Evolutionary conservation across 805 yeast genomes (phyloP).

Genomic region (Saccharomycodes ludwigii): DNA sequence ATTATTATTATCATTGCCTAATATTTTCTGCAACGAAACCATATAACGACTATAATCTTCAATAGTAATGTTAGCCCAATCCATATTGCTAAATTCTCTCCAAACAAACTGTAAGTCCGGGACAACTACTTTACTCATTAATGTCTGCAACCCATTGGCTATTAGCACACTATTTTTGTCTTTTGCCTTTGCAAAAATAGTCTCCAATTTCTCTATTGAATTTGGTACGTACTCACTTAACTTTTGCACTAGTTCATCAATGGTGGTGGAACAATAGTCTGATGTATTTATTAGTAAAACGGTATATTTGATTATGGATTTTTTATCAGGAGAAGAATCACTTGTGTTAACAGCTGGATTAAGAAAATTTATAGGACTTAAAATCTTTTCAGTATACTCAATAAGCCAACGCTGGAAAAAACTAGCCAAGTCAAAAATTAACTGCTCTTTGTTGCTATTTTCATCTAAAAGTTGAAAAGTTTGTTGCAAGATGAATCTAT

Average conservation of each 20-base stretch:
- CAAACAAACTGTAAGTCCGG: constrained; percentile 56
- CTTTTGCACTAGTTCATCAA: constrained; percentile 62
- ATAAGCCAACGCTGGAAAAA: constrained; percentile 56
- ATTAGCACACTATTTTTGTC: constrained; percentile 46
- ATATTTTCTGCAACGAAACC: constrained; percentile 37
- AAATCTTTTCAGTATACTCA: constrained; percentile 41
- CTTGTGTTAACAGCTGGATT: too few relatives aligned
- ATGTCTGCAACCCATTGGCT: constrained; percentile 39
- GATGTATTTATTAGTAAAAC: constrained; percentile 77
- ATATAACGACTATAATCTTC: constrained; percentile 65
- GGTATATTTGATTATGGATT: constrained; percentile 36
- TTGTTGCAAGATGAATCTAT: constrained; percentile 62
- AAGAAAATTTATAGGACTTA: constrained; percentile 37
- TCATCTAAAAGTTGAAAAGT: constrained; percentile 43
- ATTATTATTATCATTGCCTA: constrained; percentile 31
- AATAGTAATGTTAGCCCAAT: constrained; percentile 61
- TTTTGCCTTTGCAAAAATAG: constrained; percentile 41
- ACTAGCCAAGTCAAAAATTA: constrained; percentile 32
- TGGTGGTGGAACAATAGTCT: constrained; percentile 74
- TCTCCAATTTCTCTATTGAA: constrained; percentile 24
- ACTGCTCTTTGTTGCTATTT: constrained; percentile 24
- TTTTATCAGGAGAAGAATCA: constrained; percentile 27
- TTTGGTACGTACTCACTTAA: constrained; percentile 31
- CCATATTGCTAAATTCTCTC: constrained; percentile 70
- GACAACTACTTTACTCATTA: constrained; percentile 44